A percentile compares a stretch with the other conserved stretches of the same genome.
Conservation (phyloP, 177 flowering plant genomes). For the Telopea speciosissima region DNA sequence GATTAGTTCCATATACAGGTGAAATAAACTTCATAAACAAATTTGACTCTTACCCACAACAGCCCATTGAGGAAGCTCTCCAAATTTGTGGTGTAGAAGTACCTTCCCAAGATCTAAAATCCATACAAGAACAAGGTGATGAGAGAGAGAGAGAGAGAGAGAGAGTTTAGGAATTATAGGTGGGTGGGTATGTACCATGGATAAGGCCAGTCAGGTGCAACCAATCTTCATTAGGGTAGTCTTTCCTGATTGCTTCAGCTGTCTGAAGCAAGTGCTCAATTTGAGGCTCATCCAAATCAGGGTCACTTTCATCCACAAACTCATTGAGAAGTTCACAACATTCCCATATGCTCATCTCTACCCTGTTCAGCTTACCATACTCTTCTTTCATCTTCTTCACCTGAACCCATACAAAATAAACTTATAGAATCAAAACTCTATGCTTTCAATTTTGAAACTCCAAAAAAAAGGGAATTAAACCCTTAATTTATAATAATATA, state of each 20-base stretch:
- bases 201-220: slow-evolving; percentile 69
- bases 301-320: slow-evolving; percentile 71
- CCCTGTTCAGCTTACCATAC: slow-evolving; percentile 43
- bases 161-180: neutral
- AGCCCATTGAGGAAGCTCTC: slow-evolving; percentile 76
- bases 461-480: no score
- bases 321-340: slow-evolving; percentile 70
- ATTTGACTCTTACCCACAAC: slow-evolving; percentile 47
- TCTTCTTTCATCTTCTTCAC: slow-evolving; percentile 65
- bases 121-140: neutral
- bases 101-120: slow-evolving; percentile 64
- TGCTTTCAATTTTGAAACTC: neutral
- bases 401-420: slow-evolving; percentile 21
- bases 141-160: neutral
- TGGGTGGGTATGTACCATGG: slow-evolving; percentile 41
- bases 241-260: slow-evolving; percentile 67
- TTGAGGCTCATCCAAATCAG: slow-evolving; percentile 80
- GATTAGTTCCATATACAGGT: neutral
- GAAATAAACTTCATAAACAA: neutral
- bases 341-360: slow-evolving; percentile 81
- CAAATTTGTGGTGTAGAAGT: slow-evolving; percentile 53
- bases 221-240: slow-evolving; percentile 74
- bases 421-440: neutral
- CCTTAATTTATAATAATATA: no score
- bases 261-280: slow-evolving; percentile 68